Base-by-base conservation (phyloP, 2,329 filamentous ascomycete genomes). In the Fusarium liriodendri region DNA sequence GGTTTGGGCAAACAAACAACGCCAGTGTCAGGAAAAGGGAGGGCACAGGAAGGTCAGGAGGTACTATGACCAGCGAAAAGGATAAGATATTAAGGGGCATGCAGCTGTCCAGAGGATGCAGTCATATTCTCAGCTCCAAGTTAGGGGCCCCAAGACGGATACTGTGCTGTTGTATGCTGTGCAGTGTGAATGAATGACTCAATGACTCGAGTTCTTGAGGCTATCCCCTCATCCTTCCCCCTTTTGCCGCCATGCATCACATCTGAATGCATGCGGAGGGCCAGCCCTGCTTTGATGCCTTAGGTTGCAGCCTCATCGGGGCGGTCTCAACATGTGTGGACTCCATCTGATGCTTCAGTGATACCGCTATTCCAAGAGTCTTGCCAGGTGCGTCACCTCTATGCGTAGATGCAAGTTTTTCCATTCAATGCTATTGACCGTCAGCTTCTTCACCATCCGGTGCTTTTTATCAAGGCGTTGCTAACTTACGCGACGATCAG, bases 11-110 rank as follows among this genome's bases (percentile, higher is more conserved):
- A 35, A n/a, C 68, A 67, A 57, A 40, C 35, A 32, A 38, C 35
- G 35, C 55, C 35, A 58, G 35, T 33, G 8, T 52, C 47, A 29
- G 47, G 47, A 52, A 18, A 54, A 54, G 47, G 47, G 47, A 54
- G 27, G 27, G 47, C 47, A 4, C 47, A 54, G 18, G 47, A 38
- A 58, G 18, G 55, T 37, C 55, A 38, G 16, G 29, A 27, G 55
- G 35, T 58, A 16, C 32, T 22, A 32, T 54, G 27, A 32, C 27
- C 29, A 54, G 20, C 25, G 22, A 25, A 20, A 14, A 35, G 16
- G 25, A 59, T n/a, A 27, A 20, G 37, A 42, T 59, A 59, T 59
- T 40, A 59, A 59, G 37, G 57, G 57, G 57, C n/a, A 42, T 59
- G 57, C 57, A 59, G 25, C 37, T 20, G 18, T 18, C 57, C 25